phyloP scores from a whole-genome alignment of 2,329 filamentous ascomycete genomes.

The Stagonosporopsis vannaccii region DNA sequence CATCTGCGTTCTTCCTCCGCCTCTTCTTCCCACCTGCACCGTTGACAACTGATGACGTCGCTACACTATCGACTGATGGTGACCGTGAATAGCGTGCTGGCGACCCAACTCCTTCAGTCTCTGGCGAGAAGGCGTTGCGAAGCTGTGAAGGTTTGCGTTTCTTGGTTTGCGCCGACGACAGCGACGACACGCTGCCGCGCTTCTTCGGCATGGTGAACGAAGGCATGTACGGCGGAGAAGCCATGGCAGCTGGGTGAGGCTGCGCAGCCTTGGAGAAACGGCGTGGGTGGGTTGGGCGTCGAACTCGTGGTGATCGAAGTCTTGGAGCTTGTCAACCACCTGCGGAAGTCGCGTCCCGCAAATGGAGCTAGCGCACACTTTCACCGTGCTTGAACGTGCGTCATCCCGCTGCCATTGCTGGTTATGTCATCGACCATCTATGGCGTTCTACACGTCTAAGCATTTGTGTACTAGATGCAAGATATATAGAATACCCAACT shows the following conservation, averaged over 20 bases:
- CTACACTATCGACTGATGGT: constrained; percentile 68
- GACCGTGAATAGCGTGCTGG: constrained; percentile 67
- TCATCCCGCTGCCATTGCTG: constrained; percentile 20
- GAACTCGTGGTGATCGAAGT: constrained; percentile 5
- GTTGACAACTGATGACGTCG: constrained; percentile 58
- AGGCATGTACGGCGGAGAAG: constrained; percentile 64
- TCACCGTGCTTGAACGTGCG: constrained; percentile 22
- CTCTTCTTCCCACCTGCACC: constrained; percentile 63
- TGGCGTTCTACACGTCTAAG: constrained; percentile 17
- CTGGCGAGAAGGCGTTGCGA: constrained; percentile 81
- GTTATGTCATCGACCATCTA: constrained; percentile 38
- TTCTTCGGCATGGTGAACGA: constrained; percentile 67
- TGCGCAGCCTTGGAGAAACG: not conserved
- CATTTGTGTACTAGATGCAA: constrained; percentile 16
- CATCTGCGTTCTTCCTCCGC: constrained; percentile 46
- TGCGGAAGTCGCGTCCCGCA: constrained; percentile 22
- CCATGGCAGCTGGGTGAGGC: constrained; percentile 50
- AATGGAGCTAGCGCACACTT: constrained; percentile 24
- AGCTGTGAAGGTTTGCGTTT: constrained; percentile 77
- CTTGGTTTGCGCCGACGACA: constrained; percentile 59
- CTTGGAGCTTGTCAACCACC: constrained; percentile 1
- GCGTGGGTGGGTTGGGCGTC: not conserved
- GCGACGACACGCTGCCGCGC: constrained; percentile 64
- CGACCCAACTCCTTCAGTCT: constrained; percentile 56
- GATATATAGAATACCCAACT: not conserved